Evolutionary conservation across 352 stramenopile species (phyloP), one percentile per base, ranked within the genome.

Genomic region (Hyaloperonospora arabidopsidis): DNA sequence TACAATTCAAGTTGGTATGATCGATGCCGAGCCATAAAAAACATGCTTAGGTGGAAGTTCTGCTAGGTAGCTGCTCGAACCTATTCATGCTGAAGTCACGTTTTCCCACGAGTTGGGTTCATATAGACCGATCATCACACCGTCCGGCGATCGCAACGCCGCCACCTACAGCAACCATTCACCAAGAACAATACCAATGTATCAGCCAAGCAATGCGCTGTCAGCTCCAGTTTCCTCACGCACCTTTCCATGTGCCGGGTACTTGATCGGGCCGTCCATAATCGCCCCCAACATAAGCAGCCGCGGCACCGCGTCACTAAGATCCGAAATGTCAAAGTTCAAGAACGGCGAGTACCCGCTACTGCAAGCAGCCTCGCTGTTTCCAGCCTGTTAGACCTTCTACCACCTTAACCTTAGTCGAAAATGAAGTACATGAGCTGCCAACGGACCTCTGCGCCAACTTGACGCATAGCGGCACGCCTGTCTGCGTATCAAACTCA

Each of bases 191-290:
- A 47, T 14, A n/a, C n/a, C 35, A 32, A 36, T 28, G 11, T n/a
- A 21, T 38, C 47, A 56, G 34, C 7, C 34, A 52, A n/a, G 12
- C 38, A 35, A 5, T 17, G n/a, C 11, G 18, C 21, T 54, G 1
- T 43, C 22, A 6, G 15, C 21, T 36, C 2, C 18, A 32, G 4
- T 32, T 21, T 23, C 15, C 12, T 14, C 41, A 11, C 18, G 39
- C 49, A 89, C 76, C 65, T 93, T 95, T 48, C 87, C 87, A 45
- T 95, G 85, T 18, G 84, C 83, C 6, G 87, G 87, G 70, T 96
- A 96, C 67, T 96, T 96, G 68, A 96, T 95, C 19, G 87, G 87
- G 7, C 87, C 87, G 52, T 96, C 87, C 74, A 96, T 92, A 50
- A 86, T 88, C 15, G 80, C 86, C 10, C 87, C 87, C 28, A 96